Conservation (phyloP, 106 monocot species). For the Apostasia ramifera region DNA sequence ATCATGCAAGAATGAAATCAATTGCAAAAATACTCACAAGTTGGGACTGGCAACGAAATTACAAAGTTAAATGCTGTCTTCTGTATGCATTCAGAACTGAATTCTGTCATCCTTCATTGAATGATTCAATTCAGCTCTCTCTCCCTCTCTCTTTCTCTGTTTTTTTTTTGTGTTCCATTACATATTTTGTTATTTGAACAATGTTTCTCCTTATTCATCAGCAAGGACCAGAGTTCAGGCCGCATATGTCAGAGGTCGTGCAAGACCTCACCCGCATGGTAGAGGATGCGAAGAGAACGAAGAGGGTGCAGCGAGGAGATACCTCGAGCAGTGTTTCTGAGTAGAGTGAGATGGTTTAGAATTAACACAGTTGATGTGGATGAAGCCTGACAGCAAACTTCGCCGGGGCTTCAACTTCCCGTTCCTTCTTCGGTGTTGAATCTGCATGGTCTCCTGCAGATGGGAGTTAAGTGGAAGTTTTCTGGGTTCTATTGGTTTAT, state of each 20-base stretch:
- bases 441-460: no score
- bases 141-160: no score
- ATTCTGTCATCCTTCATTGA: no score
- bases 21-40: neutral
- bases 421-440: no score
- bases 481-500: no score
- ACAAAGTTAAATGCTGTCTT: neutral
- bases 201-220: conserved; percentile 18
- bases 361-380: neutral
- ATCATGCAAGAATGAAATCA: neutral
- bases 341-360: neutral
- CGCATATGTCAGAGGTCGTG: conserved; percentile 89
- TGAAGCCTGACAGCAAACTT: neutral
- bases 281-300: conserved; percentile 20
- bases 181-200: neutral
- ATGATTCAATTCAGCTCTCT: no score
- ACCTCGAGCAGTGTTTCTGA: conserved; percentile 1
- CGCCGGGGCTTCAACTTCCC: no score
- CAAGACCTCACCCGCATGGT: conserved; percentile 80
- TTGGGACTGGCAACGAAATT: neutral
- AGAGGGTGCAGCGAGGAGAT: conserved; percentile 3
- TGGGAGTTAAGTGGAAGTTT: no score
- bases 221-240: conserved; percentile 90
- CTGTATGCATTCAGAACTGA: no score
- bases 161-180: neutral